Percentiles rank a stretch among this genome's conserved stretches.
These are phyloP conservation scores for Lanzia echinophila DNA, from an alignment of 2,329 filamentous ascomycete genomes.

Conservation along the genomic window DNA sequence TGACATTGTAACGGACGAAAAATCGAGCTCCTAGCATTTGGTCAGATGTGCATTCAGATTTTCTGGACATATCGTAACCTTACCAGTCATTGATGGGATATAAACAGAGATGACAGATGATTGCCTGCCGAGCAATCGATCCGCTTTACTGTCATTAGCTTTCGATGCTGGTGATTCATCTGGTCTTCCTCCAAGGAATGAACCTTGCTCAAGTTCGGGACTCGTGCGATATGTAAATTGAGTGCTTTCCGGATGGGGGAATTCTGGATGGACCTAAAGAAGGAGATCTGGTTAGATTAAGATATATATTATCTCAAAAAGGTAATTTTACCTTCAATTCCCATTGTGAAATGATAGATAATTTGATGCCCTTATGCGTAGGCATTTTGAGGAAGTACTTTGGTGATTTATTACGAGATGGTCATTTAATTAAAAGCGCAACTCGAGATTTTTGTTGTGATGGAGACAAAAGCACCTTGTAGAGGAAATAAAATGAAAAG, in stretches of 20 bases:
- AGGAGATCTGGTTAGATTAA: too few species aligned
- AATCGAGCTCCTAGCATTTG: slow-evolving; percentile 43
- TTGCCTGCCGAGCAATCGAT: slow-evolving; percentile 27
- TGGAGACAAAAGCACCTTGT: neutral
- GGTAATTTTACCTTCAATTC: too few species aligned
- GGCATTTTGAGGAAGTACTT: slow-evolving; percentile 22
- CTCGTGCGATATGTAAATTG: slow-evolving; percentile 35
- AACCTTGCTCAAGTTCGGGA: slow-evolving; percentile 1
- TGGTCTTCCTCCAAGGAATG: neutral
- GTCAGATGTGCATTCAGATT: slow-evolving; percentile 4
- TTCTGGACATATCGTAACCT: neutral
- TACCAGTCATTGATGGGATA: slow-evolving; percentile 48
- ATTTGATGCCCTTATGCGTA: slow-evolving; percentile 21
- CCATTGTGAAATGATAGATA: slow-evolving; percentile 24
- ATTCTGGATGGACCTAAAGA: slow-evolving; percentile 47
- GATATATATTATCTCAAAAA: too few species aligned
- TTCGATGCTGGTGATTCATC: slow-evolving; percentile 10
- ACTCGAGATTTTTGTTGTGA: neutral
- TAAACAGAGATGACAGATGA: slow-evolving; percentile 46
- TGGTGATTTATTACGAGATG: neutral
- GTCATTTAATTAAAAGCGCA: neutral
- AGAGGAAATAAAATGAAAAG: too few species aligned
- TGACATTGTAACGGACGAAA: slow-evolving; percentile 43
- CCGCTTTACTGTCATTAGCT: slow-evolving; percentile 22
- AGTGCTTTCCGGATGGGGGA: slow-evolving; percentile 46